Evolutionary conservation across 1,139 yeast genomes (phyloP).

Genomic region (Blastobotrys capitulatus): DNA sequence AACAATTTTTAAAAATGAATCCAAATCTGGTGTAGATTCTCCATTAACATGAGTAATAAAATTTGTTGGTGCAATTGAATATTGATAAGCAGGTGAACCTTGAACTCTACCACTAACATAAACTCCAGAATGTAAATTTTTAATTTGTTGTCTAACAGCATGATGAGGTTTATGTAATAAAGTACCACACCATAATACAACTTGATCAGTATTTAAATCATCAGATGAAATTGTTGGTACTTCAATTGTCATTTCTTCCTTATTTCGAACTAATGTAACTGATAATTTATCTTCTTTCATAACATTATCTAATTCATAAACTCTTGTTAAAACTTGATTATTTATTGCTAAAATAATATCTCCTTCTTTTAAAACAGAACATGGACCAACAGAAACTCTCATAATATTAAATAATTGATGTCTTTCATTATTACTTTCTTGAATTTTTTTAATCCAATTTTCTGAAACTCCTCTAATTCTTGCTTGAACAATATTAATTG

Average conservation of each 20-base stretch:
- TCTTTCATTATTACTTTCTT: slow-evolving; percentile 52
- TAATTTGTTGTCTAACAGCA: slow-evolving; percentile 71
- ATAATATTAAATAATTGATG: slow-evolving; percentile 68
- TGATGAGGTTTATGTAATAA: slow-evolving; percentile 62
- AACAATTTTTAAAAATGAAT: slow-evolving; percentile 58
- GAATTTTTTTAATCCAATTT: slow-evolving; percentile 69
- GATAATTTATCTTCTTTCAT: slow-evolving; percentile 40
- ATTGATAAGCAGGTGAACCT: slow-evolving; percentile 85
- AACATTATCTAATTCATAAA: slow-evolving; percentile 60
- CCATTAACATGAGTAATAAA: slow-evolving; percentile 90
- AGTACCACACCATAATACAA: slow-evolving; percentile 80
- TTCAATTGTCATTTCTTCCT: slow-evolving; percentile 46
- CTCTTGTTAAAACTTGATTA: slow-evolving; percentile 55
- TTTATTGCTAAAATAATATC: slow-evolving; percentile 73
- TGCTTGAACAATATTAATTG: slow-evolving; percentile 68
- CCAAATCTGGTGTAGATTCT: slow-evolving; percentile 60
- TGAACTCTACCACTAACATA: slow-evolving; percentile 66
- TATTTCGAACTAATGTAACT: slow-evolving; percentile 63
- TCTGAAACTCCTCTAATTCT: slow-evolving; percentile 83
- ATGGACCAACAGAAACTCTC: slow-evolving; percentile 58
- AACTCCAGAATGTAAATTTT: slow-evolving; percentile 72
- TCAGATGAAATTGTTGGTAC: slow-evolving; percentile 61
- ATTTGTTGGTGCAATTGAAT: slow-evolving; percentile 72
- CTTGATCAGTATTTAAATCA: slow-evolving; percentile 55
- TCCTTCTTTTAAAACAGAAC: slow-evolving; percentile 42